Evolutionary conservation across 1,284 basidiomycete species (phyloP).

Genomic region (Gomphus sp.): DNA sequence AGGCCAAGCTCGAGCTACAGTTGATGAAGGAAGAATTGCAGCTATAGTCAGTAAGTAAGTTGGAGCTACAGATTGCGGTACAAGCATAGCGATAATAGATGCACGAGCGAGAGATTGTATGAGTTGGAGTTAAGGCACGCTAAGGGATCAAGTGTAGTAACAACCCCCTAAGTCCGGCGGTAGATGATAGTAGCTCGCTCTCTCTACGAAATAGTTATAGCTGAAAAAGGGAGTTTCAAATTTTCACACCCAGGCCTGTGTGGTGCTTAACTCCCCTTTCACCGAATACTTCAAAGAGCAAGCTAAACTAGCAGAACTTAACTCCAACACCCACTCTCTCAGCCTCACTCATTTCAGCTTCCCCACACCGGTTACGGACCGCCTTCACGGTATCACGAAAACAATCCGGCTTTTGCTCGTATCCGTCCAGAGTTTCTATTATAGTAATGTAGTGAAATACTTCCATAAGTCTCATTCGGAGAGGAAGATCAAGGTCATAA

Average conservation of each 20-base stretch:
- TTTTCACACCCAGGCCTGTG: background rate
- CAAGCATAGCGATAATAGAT: background rate
- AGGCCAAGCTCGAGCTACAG: background rate
- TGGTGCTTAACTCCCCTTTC: background rate
- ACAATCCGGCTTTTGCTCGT: conserved; percentile 42
- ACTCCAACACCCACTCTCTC: conserved; percentile 76
- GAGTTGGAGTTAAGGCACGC: background rate
- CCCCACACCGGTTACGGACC: conserved; percentile 41
- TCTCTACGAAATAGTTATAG: background rate
- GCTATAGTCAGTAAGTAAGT: background rate
- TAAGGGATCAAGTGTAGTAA: background rate
- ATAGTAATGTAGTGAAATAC: background rate
- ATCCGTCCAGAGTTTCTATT: conserved; percentile 3
- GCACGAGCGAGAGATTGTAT: background rate
- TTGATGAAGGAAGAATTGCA: background rate
- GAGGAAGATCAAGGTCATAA: background rate
- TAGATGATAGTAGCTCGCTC: background rate
- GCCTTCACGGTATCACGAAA: conserved; percentile 42
- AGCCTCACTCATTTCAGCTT: conserved; percentile 49
- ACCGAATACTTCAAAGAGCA: background rate
- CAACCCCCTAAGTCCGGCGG: background rate
- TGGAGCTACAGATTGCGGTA: background rate
- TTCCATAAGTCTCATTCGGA: too few relatives aligned
- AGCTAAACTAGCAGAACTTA: conserved; percentile 19
- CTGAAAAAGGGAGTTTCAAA: background rate